Conservation (phyloP, 2,329 filamentous ascomycete genomes). For the Colletotrichum noveboracense region DNA sequence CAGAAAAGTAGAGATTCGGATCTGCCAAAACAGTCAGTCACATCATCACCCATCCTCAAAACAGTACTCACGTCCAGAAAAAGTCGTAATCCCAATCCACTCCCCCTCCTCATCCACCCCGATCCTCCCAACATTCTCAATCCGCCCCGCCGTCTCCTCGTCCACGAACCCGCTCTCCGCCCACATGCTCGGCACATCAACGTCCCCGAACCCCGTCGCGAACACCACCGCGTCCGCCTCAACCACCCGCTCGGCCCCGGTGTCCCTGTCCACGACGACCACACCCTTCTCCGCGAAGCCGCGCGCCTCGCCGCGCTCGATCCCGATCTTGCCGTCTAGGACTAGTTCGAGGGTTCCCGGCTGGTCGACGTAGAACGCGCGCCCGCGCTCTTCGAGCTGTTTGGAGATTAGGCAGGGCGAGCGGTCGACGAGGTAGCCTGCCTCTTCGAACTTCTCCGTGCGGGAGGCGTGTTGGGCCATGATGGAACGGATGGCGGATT, state of each 20-base stretch:
- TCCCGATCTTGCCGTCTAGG: constrained; percentile 42
- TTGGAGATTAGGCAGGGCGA: not conserved
- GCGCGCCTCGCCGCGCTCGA: constrained; percentile 31
- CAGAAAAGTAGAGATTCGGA: constrained; percentile 11
- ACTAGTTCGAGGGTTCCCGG: constrained; percentile 35
- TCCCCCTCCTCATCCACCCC: constrained; percentile 14
- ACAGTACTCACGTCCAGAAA: constrained; percentile 5
- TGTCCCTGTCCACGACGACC: constrained; percentile 29
- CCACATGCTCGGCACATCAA: constrained; percentile 35
- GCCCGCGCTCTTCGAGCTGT: not conserved
- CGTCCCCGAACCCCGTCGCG: constrained; percentile 47
- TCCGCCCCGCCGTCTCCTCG: not conserved
- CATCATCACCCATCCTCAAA: not conserved
- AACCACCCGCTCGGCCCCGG: constrained; percentile 22
- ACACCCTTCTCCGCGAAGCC: constrained; percentile 32
- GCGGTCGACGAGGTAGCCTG: constrained; percentile 41
- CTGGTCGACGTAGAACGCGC: constrained; percentile 42
- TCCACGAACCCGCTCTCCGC: constrained; percentile 3
- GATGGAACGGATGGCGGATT: constrained; percentile 43
- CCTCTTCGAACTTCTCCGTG: constrained; percentile 47
- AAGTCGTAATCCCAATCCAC: not conserved
- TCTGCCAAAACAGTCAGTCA: not conserved
- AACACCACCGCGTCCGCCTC: constrained; percentile 46
- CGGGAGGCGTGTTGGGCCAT: constrained; percentile 41
- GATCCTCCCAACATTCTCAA: not conserved